Percentiles rank a stretch among this genome's conserved stretches.
Conservation (phyloP, 1,139 yeast species). For the Sugiyamaella neomexicana region DNA sequence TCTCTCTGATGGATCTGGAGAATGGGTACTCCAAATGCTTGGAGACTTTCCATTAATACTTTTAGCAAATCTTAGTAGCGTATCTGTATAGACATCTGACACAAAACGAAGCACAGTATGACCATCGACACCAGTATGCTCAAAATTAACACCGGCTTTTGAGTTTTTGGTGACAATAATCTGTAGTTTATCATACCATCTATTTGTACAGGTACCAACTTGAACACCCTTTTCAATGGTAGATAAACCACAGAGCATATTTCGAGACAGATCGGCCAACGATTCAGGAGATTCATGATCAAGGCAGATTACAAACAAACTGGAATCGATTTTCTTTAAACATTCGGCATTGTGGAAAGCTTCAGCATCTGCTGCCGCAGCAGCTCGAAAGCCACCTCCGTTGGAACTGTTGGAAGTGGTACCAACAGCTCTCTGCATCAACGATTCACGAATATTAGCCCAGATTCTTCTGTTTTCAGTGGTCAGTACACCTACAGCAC, state of each 20-base stretch:
- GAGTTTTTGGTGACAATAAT: constrained; percentile 88
- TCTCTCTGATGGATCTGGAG: constrained; percentile 49
- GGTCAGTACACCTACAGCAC: constrained; percentile 85
- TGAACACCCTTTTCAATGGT: constrained; percentile 79
- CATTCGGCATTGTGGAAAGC: constrained; percentile 59
- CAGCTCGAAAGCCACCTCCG: no score
- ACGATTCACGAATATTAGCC: constrained; percentile 66
- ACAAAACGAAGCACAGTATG: constrained; percentile 89
- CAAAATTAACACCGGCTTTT: constrained; percentile 90
- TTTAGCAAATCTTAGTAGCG: constrained; percentile 81
- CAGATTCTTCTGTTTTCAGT: constrained; percentile 85
- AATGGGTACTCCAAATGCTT: constrained; percentile 61
- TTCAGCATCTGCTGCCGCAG: constrained; percentile 39
- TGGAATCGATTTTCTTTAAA: constrained; percentile 71
- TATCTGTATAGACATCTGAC: constrained; percentile 87
- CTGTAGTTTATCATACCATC: constrained; percentile 94
- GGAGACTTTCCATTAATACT: constrained; percentile 82
- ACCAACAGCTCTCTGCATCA: constrained; percentile 36
- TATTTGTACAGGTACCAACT: constrained; percentile 88
- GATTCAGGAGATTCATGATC: constrained; percentile 73
- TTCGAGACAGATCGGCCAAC: constrained; percentile 68
- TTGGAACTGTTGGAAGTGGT: not conserved
- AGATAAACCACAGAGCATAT: constrained; percentile 86
- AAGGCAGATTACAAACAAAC: constrained; percentile 75
- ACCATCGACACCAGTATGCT: constrained; percentile 95